A percentile compares a stretch with the other conserved stretches of the same genome.
Evolutionary conservation across 2,329 filamentous ascomycete species (phyloP).

Genomic region (Tolypocladium paradoxum): DNA sequence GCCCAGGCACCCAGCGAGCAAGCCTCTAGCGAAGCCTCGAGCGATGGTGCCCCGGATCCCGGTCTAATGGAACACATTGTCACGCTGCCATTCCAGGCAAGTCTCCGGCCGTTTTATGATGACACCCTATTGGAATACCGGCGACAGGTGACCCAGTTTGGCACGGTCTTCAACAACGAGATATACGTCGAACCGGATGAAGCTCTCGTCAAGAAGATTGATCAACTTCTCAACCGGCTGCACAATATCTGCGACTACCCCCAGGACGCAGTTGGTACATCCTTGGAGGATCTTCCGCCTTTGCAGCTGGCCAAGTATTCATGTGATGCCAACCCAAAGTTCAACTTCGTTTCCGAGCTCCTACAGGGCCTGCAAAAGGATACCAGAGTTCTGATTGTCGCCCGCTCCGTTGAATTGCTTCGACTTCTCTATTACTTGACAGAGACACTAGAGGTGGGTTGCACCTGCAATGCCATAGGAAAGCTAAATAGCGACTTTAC

Average conservation of each 20-base stretch:
- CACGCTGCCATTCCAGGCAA: conserved; percentile 46
- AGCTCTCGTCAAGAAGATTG: conserved; percentile 32
- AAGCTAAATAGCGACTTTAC: conserved; percentile 14
- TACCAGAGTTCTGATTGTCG: conserved; percentile 42
- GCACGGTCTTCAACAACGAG: conserved; percentile 28
- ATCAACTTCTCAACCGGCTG: conserved; percentile 39
- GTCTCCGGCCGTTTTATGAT: conserved; percentile 40
- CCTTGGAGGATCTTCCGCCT: conserved; percentile 24
- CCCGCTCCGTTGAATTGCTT: conserved; percentile 36
- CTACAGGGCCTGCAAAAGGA: conserved; percentile 32
- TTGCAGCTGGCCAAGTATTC: conserved; percentile 39
- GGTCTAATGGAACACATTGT: conserved; percentile 32
- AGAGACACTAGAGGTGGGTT: conserved; percentile 25
- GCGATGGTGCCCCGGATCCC: conserved; percentile 5
- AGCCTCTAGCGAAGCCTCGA: conserved; percentile 10
- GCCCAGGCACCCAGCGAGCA: conserved; percentile 13
- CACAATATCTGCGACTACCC: conserved; percentile 48
- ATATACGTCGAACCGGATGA: conserved; percentile 26
- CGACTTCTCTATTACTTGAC: conserved; percentile 42
- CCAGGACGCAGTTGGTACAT: conserved; percentile 36
- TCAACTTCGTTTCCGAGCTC: conserved; percentile 47
- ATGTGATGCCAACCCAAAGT: conserved; percentile 47
- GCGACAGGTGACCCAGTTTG: conserved; percentile 34
- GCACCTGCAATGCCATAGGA: conserved; percentile 21
- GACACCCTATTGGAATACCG: conserved; percentile 34